These are phyloP conservation scores for Pythium rishiriense DNA, from an alignment of 352 stramenopile species.

Conservation along the genomic window DNA sequence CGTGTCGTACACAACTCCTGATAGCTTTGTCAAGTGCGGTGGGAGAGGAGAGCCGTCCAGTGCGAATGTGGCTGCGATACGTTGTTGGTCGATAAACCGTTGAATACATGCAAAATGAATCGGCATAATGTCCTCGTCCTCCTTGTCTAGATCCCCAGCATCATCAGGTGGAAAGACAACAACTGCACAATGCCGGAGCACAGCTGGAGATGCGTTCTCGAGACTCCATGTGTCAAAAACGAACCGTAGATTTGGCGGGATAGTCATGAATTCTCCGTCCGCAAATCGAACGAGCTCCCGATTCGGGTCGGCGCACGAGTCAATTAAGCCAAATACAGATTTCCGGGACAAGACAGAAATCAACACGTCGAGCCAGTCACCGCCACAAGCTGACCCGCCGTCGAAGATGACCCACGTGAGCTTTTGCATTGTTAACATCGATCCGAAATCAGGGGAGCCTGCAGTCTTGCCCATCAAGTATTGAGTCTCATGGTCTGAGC, in stretches of 20 bases:
- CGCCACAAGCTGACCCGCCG: slow-evolving; percentile 11
- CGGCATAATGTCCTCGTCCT: slow-evolving; percentile 22
- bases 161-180: slow-evolving; percentile 22
- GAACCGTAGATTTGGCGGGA: slow-evolving; percentile 63
- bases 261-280: slow-evolving; percentile 48
- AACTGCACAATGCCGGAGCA: slow-evolving; percentile 25
- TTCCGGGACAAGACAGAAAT: slow-evolving; percentile 12
- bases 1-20: slow-evolving; percentile 22
- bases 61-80: slow-evolving; percentile 8
- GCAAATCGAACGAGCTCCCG: slow-evolving; percentile 17
- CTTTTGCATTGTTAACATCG: slow-evolving; percentile 26
- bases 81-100: slow-evolving; percentile 30
- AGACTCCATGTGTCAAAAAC: slow-evolving; percentile 53
- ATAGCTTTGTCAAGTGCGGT: slow-evolving; percentile 1
- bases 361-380: slow-evolving; percentile 27
- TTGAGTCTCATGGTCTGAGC: slow-evolving; percentile 24
- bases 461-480: neutral
- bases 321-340: slow-evolving; percentile 1
- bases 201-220: slow-evolving; percentile 12
- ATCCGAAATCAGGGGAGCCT: neutral
- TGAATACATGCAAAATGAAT: slow-evolving; percentile 35
- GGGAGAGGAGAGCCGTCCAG: neutral
- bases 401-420: slow-evolving; percentile 30
- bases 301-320: slow-evolving; percentile 2
- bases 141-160: slow-evolving; percentile 1